Evolutionary conservation across 108 stramenopile genomes (phyloP).

Genomic region (Licmophora abbreviata): DNA sequence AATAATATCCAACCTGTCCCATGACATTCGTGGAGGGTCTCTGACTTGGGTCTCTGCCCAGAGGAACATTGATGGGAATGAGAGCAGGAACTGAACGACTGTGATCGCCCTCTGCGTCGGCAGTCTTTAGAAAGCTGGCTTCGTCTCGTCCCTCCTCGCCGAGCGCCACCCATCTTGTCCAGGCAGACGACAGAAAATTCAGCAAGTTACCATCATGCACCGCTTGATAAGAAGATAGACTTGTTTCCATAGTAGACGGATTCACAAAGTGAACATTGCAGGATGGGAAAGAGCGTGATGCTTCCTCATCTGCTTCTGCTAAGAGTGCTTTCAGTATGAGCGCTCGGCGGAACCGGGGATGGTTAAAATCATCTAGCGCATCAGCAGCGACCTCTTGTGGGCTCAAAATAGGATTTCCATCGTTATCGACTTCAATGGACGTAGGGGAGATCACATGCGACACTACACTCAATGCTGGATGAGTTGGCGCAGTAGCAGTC

Average conservation of each 20-base stretch:
- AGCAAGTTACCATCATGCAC: slow-evolving; percentile 21
- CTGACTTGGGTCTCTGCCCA: slow-evolving; percentile 30
- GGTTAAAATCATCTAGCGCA: slow-evolving; percentile 52
- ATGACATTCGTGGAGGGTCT: slow-evolving; percentile 57
- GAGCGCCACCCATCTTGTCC: slow-evolving; percentile 29
- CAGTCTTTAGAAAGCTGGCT: background rate
- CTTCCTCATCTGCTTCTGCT: background rate
- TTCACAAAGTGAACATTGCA: background rate
- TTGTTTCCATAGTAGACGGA: background rate
- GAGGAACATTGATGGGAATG: slow-evolving; percentile 26
- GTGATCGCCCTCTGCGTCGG: background rate
- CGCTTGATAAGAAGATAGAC: slow-evolving; percentile 5
- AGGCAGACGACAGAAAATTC: slow-evolving; percentile 33
- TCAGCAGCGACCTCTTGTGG: slow-evolving; percentile 13
- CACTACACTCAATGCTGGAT: no score
- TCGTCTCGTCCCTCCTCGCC: slow-evolving; percentile 26
- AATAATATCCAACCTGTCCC: slow-evolving; percentile 73
- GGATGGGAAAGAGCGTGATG: background rate
- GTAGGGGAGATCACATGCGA: no score
- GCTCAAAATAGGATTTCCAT: background rate
- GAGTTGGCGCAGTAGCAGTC: no score
- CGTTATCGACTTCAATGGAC: background rate
- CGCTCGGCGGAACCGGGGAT: slow-evolving; percentile 54
- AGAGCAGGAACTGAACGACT: slow-evolving; percentile 7
- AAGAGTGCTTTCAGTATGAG: slow-evolving; percentile 32